phyloP scores from a whole-genome alignment of 768 basidiomycete genomes.

The Cubamyces lactineus region DNA sequence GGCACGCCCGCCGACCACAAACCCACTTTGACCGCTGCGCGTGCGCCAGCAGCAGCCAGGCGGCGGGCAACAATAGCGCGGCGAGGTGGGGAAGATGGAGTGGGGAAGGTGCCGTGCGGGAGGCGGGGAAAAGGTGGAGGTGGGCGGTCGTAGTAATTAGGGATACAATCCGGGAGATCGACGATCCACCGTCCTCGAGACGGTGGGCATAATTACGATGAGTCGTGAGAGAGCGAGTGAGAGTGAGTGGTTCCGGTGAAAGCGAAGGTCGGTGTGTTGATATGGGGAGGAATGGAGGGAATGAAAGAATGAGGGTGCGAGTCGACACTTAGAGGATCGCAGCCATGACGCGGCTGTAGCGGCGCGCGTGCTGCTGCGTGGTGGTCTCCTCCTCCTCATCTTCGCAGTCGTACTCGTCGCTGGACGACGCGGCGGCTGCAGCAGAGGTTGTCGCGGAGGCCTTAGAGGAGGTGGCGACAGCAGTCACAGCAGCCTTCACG shows the following conservation, averaged over 20 bases:
- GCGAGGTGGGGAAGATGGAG: neutral
- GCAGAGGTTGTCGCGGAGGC: neutral
- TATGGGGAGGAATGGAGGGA: neutral
- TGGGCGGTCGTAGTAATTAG: neutral
- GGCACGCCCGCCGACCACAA: too few relatives aligned
- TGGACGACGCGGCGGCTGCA: neutral
- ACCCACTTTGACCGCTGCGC: neutral
- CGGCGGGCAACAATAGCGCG: neutral
- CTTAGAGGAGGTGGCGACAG: neutral
- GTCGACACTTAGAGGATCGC: neutral
- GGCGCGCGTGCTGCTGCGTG: neutral
- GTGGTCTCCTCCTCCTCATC: neutral
- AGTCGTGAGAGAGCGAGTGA: neutral
- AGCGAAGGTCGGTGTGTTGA: neutral
- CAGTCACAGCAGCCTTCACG: neutral
- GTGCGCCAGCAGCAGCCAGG: neutral
- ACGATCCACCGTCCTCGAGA: slow-evolving; percentile 4
- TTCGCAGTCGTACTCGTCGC: slow-evolving; percentile 4
- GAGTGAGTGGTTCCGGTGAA: neutral
- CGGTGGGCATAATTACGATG: neutral
- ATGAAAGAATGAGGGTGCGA: neutral
- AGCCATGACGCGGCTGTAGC: slow-evolving; percentile 11
- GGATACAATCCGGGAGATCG: neutral
- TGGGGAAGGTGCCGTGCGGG: neutral
- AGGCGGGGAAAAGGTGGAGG: neutral